Conservation (phyloP, 2,329 filamentous ascomycete species). For the Cordyceps javanica region DNA sequence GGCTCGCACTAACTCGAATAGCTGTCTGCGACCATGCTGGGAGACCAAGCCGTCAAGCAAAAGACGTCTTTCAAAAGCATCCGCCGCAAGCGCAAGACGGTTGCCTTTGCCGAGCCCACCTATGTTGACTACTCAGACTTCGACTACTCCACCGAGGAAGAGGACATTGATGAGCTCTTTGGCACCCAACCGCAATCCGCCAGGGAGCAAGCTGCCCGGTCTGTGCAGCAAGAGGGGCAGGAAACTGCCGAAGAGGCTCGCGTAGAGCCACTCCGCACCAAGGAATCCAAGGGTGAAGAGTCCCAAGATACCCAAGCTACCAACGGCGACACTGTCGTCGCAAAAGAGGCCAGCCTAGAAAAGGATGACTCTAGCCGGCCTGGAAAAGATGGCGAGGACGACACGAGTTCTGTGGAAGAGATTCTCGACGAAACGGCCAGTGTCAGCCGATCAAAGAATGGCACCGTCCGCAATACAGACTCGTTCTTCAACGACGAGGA, state of each 20-base stretch:
- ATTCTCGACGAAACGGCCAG: conserved; percentile 49
- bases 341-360: neutral
- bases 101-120: conserved; percentile 77
- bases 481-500: conserved; percentile 97
- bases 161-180: conserved; percentile 41
- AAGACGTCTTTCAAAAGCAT: conserved; percentile 81
- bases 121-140: conserved; percentile 84
- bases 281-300: neutral
- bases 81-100: conserved; percentile 76
- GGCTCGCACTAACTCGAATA: conserved; percentile 24
- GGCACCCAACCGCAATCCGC: conserved; percentile 23
- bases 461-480: conserved; percentile 83
- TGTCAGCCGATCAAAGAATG: conserved; percentile 67
- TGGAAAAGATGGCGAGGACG: conserved; percentile 17
- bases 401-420: conserved; percentile 57
- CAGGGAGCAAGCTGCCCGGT: conserved; percentile 17
- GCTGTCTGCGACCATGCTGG: conserved; percentile 58
- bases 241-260: conserved; percentile 14
- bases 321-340: neutral
- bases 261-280: conserved; percentile 9
- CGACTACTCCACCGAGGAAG: conserved; percentile 78
- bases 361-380: conserved; percentile 6
- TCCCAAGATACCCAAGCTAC: neutral
- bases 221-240: conserved; percentile 24
- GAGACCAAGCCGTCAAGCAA: conserved; percentile 65